Evolutionary conservation across 1,284 basidiomycete genomes (phyloP), one percentile per base, ranked within the genome.

Genomic region (Marasmius tenuissimus): DNA sequence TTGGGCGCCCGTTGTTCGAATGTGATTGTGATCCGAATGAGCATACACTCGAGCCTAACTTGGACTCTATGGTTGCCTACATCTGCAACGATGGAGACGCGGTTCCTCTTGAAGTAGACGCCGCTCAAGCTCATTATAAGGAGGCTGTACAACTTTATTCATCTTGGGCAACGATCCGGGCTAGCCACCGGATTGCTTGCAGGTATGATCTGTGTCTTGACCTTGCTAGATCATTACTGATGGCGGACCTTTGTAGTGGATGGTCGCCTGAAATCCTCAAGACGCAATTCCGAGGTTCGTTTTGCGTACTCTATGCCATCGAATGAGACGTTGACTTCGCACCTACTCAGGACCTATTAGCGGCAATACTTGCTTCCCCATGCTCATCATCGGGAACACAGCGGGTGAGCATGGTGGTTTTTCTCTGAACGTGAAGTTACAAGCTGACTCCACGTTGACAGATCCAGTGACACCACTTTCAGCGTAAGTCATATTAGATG

Each of bases 231-330:
- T 27, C 4, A 27, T 27, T 27, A 27, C 27, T 27, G 27, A 27
- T 4, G 27, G 4, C 27, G 27, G 27, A 27, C 27, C 2, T 4
- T 27, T 2, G 27, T 27, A 27, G 27, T 27, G 27, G 27, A 27
- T 68, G 67, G 67, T 59, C 65, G 4, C 27, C 27, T 0, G 55
- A 63, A 1, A 60, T 63, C 27, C 59, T 62, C 1, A 66, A 65
- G 27, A 52, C 48, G 4, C 57, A 65, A 34, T 67, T 66, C 56
- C 58, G 51, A 60, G 65, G 65, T 63, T 2, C 38, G 40, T 48
- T 8, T 47, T 40, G 16, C 20, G n/a, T 9, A 12, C 2, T 60
- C 27, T 4, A 27, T 20, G 27, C 18, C 39, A 16, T 16, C 14
- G 27, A 4, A 27, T 6, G 10, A 27, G 27, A 27, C 27, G n/a